Evolutionary conservation across 2,329 filamentous ascomycete species (phyloP), one percentile per base, ranked within the genome.

Genomic region (Colletotrichum trifolii): DNA sequence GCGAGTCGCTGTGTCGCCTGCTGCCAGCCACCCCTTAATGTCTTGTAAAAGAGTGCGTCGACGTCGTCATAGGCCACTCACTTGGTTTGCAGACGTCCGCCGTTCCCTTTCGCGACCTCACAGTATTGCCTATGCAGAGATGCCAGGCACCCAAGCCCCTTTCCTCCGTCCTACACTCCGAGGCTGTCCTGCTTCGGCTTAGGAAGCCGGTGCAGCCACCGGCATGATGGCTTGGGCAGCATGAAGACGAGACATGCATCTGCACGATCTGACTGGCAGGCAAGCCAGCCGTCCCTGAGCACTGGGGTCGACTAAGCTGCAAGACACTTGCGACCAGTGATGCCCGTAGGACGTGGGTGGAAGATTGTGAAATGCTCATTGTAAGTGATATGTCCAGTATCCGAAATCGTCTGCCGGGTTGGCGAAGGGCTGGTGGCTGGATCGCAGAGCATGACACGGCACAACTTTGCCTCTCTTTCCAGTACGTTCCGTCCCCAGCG

Each of bases 241-340:
- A 65, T 61, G 47, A 54, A 42, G 38, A 40, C 58, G 58, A 53
- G 47, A 65, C 63, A 57, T 57, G 58, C 58, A 65, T 46, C 50
- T 54, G 58, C 52, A 65, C 25, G 47, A 45, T 49, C 38, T 56
- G 58, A 65, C 52, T 65, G 63, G 58, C 47, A 63, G 42, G 36
- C 25, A 15, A 48, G 25, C 25, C 35, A 47, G 52, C 52, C 38
- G 63, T 56, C 47, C 63, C 52, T 53, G 58, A 47, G 48, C 52
- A 52, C 58, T 36, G 47, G 34, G 45, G 40, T 53, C 43, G 15
- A 38, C 47, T 42, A 48, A n/a, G 52, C 63, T 52, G 36, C 63
- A 62, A 50, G 40, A 47, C 25, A 52, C 60, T 52, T 48, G 52
- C 58, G 40, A 62, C 52, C 62, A 56, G 12, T 38, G 36, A 17